Evolutionary conservation across 2,329 filamentous ascomycete species (phyloP), one percentile per base, ranked within the genome.

Genomic region (Beauveria brongniartii): DNA sequence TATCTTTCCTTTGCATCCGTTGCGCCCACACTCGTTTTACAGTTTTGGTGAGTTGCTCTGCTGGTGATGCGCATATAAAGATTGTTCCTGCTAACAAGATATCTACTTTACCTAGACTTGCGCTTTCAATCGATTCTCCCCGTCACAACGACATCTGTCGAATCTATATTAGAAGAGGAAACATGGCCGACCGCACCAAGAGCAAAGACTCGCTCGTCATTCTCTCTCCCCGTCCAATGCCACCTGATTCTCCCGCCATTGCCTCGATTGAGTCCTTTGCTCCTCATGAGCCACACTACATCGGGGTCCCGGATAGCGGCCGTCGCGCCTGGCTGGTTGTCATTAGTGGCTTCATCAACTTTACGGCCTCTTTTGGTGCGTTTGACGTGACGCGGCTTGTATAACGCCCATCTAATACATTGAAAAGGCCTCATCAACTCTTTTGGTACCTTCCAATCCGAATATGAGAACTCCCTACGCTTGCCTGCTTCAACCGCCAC

Each of bases 401-500:
- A 8, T 16, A 40, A 41, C 6, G 2, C 20, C 9, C 22, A 18
- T 5, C 44, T 60, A 43, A 44, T 16, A 34, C 3, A 34, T 24
- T 14, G 10, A 8, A 5, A 9, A 71, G 69, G 69, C 8, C 59
- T 71, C 16, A n/a, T 71, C 22, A 72, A 74, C 63, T 69, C 78
- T n/a, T 84, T 82, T 63, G 82, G 82, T 3, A 77, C 80, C 3
- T 85, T 82, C 61, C 81, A 85, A 63, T 76, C 77, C 3, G 79
- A 80, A 68, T 85, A 84, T 63, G 64, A 65, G 51, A 73, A 69
- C 56, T 66, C 74, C 66, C 63, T 71, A 50, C 60, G 77, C 65
- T 55, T 48, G 30, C 63, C 67, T 6, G 70, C 74, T 22, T 68
- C 44, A 65, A 71, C 46, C 47, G 65, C 78, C 18, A 72, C 75